phyloP scores from a whole-genome alignment of 805 yeast species.

The Candida xiaguanensis region DNA sequence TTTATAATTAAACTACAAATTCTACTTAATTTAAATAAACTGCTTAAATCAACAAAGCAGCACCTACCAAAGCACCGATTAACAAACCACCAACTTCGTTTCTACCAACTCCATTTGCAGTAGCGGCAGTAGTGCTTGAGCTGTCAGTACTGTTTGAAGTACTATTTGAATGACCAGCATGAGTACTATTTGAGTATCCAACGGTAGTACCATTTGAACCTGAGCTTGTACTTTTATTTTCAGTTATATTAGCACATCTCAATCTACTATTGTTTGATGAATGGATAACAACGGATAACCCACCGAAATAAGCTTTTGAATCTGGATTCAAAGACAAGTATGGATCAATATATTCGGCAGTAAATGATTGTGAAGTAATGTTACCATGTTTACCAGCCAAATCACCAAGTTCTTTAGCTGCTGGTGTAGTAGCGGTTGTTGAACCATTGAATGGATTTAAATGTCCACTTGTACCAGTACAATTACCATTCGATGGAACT shows the following conservation, averaged over 20 bases:
- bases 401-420: conserved; percentile 33
- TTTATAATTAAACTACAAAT: neutral
- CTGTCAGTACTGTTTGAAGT: neutral
- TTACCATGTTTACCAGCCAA: conserved; percentile 39
- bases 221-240: neutral
- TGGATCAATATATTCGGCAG: conserved; percentile 23
- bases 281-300: conserved; percentile 36
- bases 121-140: neutral
- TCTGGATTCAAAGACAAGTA: conserved; percentile 30
- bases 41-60: conserved; percentile 9
- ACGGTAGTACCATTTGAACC: neutral
- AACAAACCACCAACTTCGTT: conserved; percentile 2
- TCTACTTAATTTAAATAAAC: too few relatives aligned
- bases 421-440: conserved; percentile 19
- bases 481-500: conserved; percentile 36
- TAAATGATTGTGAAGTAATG: conserved; percentile 23
- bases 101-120: conserved; percentile 4
- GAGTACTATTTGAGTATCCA: neutral
- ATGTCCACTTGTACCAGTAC: conserved; percentile 33
- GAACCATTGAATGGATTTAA: conserved; percentile 38
- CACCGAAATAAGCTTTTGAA: conserved; percentile 26
- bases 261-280: conserved; percentile 27
- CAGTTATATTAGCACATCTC: conserved; percentile 38
- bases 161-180: neutral
- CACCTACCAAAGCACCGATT: conserved; percentile 7